Base-by-base conservation (phyloP, 345 rosid species). In the Lepidium aucheri region DNA sequence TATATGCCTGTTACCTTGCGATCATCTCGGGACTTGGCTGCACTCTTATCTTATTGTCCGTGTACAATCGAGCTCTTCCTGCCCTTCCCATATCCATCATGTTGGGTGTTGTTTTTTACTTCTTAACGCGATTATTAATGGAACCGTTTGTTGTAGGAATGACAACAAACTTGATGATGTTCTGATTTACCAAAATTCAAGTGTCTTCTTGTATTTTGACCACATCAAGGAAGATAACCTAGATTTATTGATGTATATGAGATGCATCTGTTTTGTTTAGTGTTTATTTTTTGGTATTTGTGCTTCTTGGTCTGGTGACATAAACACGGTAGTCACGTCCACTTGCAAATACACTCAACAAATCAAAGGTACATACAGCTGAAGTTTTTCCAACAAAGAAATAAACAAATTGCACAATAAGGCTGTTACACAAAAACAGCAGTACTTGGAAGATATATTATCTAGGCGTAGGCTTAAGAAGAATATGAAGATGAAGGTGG, bases 11-110 rank as follows among this genome's bases (percentile, higher is more conserved):
- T 67, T 90, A 94, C 78, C 92, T 94, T 36, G 97, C 97, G 2
- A 90, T 94, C 63, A 83, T 94, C 60, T 94, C 96, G 0, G 99
- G 99, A 66, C 96, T 90, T 55, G 99, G 92, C 39, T 94, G 96
- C 86, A 94, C 99, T 53, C 97, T 94, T 47, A 86, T 94, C 36
- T 80, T 94, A 86, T 76, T 94, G 79, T 82, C 95, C 0, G 87
- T 90, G 49, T 81, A 84, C 74, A 88, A 75, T 60, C 80, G 74
- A 74, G 98, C 98, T 67, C 77, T 93, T 62, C 97, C 98, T 14
- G 98, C 98, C 18, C 98, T 93, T 59, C 98, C 98, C 9, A 86
- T 93, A 57, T 93, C 98, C 7, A 90, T 93, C 69, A 60, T 87
- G 54, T 61, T 93, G 63, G 98, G 98, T 41, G 83, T 90, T 53